Evolutionary conservation across 768 basidiomycete species (phyloP), one percentile per base, ranked within the genome.

Genomic region (Phaeotremella skinneri): DNA sequence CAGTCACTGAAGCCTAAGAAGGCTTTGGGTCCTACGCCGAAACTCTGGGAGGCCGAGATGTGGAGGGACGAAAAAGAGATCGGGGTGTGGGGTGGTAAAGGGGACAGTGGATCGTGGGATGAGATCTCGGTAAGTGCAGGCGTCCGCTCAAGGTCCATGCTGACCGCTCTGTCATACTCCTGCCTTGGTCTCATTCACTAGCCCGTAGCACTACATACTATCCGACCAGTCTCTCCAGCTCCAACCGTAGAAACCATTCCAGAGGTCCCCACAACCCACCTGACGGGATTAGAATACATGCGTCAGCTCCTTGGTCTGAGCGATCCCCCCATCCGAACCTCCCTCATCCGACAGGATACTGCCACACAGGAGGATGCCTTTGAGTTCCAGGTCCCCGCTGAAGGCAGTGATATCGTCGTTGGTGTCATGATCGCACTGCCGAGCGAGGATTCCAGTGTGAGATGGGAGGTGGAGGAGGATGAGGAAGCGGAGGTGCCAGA

Each of bases 361-460:
- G 32, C 31, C 17, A 39, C 31, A 39, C 43, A 21, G 13, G 42
- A 31, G 3, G 13, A 31, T 20, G 21, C 42, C 1, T 41, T 30
- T 3, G 34, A 48, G 52, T 58, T 30, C 21, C 23, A 9, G 30
- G 23, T 64, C 13, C 66, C 66, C 4, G 27, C 49, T 7, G 52
- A 47, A 11, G 67, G 64, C 2, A 52, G 50, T 20, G 64, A 72
- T n/a, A 52, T 68, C 5, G 47, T 65, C 0, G 51, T 72, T 17
- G 70, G 70, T 1, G 67, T 72, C 21, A 56, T 72, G 57, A 72
- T 72, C 29, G 64, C 70, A 16, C 49, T 72, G 53, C 70, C 70
- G 13, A 49, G 54, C 20, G 58, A 68, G 32, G 59, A 57, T 14
- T n/a, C n/a, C n/a, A 42, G 29, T 25, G 58, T 59, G 20, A 27